Evolutionary conservation across 805 yeast species (phyloP), one percentile per base, ranked within the genome.

Genomic region (Wickerhamiella domercqiae): DNA sequence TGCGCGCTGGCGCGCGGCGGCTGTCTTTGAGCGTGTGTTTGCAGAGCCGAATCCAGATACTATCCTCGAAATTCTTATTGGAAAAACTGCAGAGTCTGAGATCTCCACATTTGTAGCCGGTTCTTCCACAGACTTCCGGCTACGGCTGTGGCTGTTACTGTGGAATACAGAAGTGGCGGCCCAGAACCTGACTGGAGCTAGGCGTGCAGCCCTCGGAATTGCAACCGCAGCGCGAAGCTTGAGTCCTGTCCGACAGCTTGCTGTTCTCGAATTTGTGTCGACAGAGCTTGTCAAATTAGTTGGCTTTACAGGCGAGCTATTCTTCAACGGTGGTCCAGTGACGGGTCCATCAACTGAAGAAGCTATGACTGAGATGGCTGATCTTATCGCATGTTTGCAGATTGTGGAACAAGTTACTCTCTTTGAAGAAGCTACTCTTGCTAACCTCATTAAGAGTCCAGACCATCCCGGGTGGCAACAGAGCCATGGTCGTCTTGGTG

Each of bases 71-170:
- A 57, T 57, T 45, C 47, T 58, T n/a, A 55, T 57, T 51, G 58
- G 59, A 3, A 52, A 48, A 6, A 57, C 11, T 39, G 38, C 50
- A 1, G 68, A 65, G 25, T 45, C 50, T 13, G 73, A 84, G 5
- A 74, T 83, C 54, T 61, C 66, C 17, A 55, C 61, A 9, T 82
- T 87, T 50, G 61, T 90, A 13, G 57, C 62, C 2, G 62, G 61
- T 9, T 73, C 93, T 0, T 71, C 90, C 0, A 60, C 78, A 17
- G 76, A 71, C 17, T 66, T 83, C 52, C 71, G 70, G 39, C 58
- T 84, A 28, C 75, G 75, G 38, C 57, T 90, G 2, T 86, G 96
- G 93, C 71, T 70, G 22, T 65, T 78, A 18, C 59, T 86, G 14
- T 64, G 82, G 34, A 71, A 68, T 61, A 17, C 61, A 59, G 29